Base-by-base conservation (phyloP, 2,329 filamentous ascomycete genomes). In the Stemphylium beticola region DNA sequence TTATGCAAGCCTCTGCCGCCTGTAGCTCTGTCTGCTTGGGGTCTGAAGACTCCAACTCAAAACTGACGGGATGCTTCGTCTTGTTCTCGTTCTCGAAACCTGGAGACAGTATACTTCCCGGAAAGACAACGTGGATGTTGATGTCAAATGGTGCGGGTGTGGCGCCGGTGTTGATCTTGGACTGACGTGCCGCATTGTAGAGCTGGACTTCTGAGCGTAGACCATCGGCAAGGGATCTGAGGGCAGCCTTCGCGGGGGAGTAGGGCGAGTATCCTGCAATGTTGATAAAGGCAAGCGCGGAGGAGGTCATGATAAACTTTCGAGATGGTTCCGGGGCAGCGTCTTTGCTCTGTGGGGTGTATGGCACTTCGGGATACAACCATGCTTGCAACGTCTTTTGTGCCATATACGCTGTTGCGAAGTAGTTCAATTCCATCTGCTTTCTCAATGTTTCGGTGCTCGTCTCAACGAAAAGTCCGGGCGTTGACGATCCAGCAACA, bases 361-460 rank as follows among this genome's bases (percentile, higher is more conserved):
- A 74, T 60, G 59, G 74, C 62, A 61, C 57, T 72, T 74, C 43
- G 55, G 62, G 65, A 61, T 78, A 76, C 39, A 92, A 84, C 93
- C 93, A 97, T 56, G 85, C 82, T 46, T 83, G 84, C 57, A 97
- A 78, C 15, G 89, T 86, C 17, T 91, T 87, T 72, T 96, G 92
- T 33, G 92, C 89, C 77, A 96, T 90, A 74, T 96, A 95, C 36
- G 89, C 88, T 26, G 87, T 87, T 43, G 91, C 90, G 83, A 88
- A 96, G 79, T 91, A 98, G 77, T 97, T 93, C 64, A 93, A 85
- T 70, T 96, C 91, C 91, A 96, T 96, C 74, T 96, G 91, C 61
- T 82, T 80, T 37, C 88, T 84, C 62, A 92, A 79, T 10, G 83
- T 84, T 7, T 86, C 78, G 47, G 91, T 79, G 8, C 89, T 82